Evolutionary conservation across 371 early-diverging fungal species (phyloP), one percentile per base, ranked within the genome.

Genomic region (Mucor ambiguus): DNA sequence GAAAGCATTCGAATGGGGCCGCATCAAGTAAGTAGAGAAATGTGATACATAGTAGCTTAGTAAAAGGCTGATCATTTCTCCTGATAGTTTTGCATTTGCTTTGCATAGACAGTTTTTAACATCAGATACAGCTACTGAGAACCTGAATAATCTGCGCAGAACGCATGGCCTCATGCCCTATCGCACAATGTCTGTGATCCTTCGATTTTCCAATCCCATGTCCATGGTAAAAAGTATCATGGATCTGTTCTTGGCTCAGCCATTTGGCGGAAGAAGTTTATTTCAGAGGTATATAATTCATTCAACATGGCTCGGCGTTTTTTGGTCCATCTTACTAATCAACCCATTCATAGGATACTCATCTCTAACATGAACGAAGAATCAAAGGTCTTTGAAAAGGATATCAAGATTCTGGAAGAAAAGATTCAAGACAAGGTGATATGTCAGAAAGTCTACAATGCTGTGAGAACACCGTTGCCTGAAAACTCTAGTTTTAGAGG

Each of bases 241-340:
- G 56, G 88, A 90, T 62, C 52, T 90, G 24, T 87, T 90, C 56
- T 61, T 90, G 60, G 88, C 90, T 0, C 90, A 87, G 44, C 90
- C 90, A 3, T 86, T 90, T 70, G 90, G 90, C n/a, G 78, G 81
- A 4, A 71, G 76, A 33, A 87, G 87, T 71, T 57, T 90, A 48
- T 78, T 87, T 68, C 90, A 90, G 63, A 76, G 90, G 84, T 80
- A 35, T 35, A 12, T 35, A 72, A 59, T 28, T 44, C 26, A 57
- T 26, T 9, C 14, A 16, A 20, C 7, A 10, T 0, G 41, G 41
- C 46, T 46, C 20, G 46, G 24, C 46, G 22, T 46, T 46, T 46
- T 2, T 2, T 35, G 22, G 38, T 32, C 22, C 38, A 3, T 38
- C 33, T 48, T 2, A 46, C 3, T 3, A 20, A 8, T n/a, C 5